These are phyloP conservation scores for Ogataea sp. DNA, from an alignment of 805 yeast species.

Conservation along the genomic window DNA sequence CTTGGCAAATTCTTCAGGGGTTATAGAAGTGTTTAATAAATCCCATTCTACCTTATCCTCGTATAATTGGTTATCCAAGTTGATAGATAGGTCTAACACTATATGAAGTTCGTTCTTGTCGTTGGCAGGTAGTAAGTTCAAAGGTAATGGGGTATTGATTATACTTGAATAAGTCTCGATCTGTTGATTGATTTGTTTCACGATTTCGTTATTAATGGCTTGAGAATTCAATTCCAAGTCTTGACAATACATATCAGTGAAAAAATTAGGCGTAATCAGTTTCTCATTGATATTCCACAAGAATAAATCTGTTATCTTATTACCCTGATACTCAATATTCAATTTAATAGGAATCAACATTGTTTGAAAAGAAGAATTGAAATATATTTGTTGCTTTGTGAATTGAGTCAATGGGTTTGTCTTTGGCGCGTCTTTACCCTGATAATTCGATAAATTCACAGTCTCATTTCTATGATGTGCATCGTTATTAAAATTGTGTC, in stretches of 20 bases:
- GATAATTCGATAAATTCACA: conserved; percentile 22
- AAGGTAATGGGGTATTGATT: conserved; percentile 58
- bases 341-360: conserved; percentile 60
- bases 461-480: conserved; percentile 5
- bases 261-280: conserved; percentile 61
- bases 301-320: conserved; percentile 52
- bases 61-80: conserved; percentile 71
- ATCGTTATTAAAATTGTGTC: neutral
- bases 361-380: conserved; percentile 31
- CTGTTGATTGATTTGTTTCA: conserved; percentile 69
- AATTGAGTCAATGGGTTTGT: conserved; percentile 25
- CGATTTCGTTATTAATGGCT: conserved; percentile 52
- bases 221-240: conserved; percentile 72
- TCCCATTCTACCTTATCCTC: conserved; percentile 98
- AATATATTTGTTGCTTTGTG: conserved; percentile 25
- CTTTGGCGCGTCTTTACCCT: conserved; percentile 32
- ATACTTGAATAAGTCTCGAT: conserved; percentile 65
- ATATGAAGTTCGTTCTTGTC: conserved; percentile 55
- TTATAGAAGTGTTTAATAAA: conserved; percentile 39
- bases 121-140: conserved; percentile 7
- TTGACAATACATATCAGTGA: conserved; percentile 67
- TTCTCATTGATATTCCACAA: conserved; percentile 69
- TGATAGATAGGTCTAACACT: conserved; percentile 72
- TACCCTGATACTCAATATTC: conserved; percentile 49
- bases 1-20: conserved; percentile 82